Evolutionary conservation across 176 grass and related monocot species (phyloP).

Genomic region (Neostapfia colusana): DNA sequence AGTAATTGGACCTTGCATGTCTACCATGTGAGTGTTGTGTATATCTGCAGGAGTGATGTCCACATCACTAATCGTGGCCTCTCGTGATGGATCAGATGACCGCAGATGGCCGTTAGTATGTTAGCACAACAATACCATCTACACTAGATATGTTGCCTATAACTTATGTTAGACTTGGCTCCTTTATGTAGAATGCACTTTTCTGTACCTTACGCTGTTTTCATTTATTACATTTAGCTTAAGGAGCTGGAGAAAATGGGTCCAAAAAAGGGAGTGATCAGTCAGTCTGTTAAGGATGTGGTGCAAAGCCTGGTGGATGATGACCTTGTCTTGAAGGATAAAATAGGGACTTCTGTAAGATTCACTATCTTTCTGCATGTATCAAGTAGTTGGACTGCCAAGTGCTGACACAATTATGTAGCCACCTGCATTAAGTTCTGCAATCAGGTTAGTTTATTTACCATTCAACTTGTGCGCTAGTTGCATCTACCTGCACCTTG

Average conservation of each 20-base stretch:
- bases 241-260: slow-evolving; percentile 97
- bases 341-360: slow-evolving; percentile 96
- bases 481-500: background rate
- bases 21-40: too few species aligned
- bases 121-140: too few species aligned
- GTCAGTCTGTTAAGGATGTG: slow-evolving; percentile 97
- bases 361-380: slow-evolving; percentile 15
- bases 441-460: slow-evolving; percentile 1
- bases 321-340: slow-evolving; percentile 97
- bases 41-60: too few species aligned
- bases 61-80: too few species aligned
- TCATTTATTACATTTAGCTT: slow-evolving; percentile 49
- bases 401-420: background rate
- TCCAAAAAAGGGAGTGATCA: slow-evolving; percentile 93
- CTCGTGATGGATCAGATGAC: too few species aligned
- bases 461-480: background rate
- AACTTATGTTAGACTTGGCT: background rate
- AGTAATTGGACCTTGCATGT: too few species aligned
- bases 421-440: background rate
- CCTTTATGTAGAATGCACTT: slow-evolving; percentile 20
- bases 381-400: background rate
- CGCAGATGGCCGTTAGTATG: too few species aligned
- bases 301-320: slow-evolving; percentile 95
- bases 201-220: background rate
- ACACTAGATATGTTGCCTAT: too few species aligned